Evolutionary conservation across 495 filamentous ascomycete genomes (phyloP).

Genomic region (Daldinia childiae): DNA sequence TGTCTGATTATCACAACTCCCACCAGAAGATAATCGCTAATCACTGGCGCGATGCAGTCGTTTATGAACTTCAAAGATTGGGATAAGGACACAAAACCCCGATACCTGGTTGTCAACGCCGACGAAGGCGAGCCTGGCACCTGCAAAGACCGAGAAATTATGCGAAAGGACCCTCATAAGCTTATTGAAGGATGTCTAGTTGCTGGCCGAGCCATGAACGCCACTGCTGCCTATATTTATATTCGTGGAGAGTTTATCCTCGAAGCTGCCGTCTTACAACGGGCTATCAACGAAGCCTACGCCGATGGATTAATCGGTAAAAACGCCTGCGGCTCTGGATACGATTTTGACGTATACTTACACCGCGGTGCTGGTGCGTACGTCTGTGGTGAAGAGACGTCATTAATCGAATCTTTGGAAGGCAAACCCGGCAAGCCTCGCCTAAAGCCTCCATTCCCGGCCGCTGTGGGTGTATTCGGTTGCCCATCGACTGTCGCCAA

Average conservation of each 20-base stretch:
- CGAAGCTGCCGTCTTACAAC: constrained; percentile 92
- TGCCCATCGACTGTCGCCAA: constrained; percentile 98
- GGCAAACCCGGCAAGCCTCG: constrained; percentile 98
- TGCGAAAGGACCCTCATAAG: constrained; percentile 99
- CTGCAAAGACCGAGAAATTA: constrained; percentile 99
- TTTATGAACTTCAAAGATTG: constrained; percentile 99
- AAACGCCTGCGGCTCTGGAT: constrained; percentile 95
- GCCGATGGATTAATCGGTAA: constrained; percentile 92
- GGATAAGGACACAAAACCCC: constrained; percentile 96
- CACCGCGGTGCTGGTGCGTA: constrained; percentile 98
- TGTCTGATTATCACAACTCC: constrained; percentile 33
- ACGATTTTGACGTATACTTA: constrained; percentile 96
- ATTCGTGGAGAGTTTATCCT: constrained; percentile 99
- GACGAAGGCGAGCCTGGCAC: constrained; percentile 99
- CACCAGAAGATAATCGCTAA: constrained; percentile 33
- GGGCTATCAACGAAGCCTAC: constrained; percentile 97
- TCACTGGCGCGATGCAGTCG: constrained; percentile 64
- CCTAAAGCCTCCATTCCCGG: constrained; percentile 97
- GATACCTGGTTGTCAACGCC: constrained; percentile 97
- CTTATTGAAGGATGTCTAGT: constrained; percentile 96
- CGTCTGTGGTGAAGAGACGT: constrained; percentile 97
- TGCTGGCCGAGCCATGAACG: constrained; percentile 96
- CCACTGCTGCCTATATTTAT: constrained; percentile 98
- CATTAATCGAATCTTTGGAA: constrained; percentile 95
- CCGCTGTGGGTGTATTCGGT: constrained; percentile 95